Base-by-base conservation (phyloP, 2,329 filamentous ascomycete species). In the Pyrenochaeta sp. region DNA sequence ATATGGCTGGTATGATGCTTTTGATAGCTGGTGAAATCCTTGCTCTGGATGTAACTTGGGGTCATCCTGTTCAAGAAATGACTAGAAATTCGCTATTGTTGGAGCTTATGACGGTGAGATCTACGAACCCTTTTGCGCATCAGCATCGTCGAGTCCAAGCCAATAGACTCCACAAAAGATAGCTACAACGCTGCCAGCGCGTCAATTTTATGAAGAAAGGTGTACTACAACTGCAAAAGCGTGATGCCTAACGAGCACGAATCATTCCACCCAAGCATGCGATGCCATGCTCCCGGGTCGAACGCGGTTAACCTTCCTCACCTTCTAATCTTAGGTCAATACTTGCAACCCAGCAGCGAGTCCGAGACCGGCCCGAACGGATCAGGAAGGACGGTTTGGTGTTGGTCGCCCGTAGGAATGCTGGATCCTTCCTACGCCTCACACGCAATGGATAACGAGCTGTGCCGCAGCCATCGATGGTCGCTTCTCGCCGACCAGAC, bases 381-480 rank as follows among this genome's bases (percentile, higher is more conserved):
- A 39, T 40, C 13, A 27, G 12, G 42, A 44, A 13, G 10, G 42
- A n/a, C 13, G 42, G 15, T 3, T 44, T 44, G 24, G 25, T 28
- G 42, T 27, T 15, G 10, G 25, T 27, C 10, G 42, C 25, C 24
- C 4, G 42, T 44, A 15, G 3, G 32, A 27, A 43, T 12, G 28
- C 42, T 49, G 34, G 22, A n/a, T 50, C 43, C 40, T 48, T 50
- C 40, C 22, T 30, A 54, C 54, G 56, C 59, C 40, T 48, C 52
- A 58, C 13, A 43, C 51, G 54, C 57, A 46, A 50, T 45, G 25
- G 46, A n/a, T 28, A 22, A 15, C 34, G 25, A 32, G 42, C 58
- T 54, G 54, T 50, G 58, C 54, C 58, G 58, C 58, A 63, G 52
- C 58, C 43, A 51, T 52, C 25, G 48, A 39, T 40, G 37, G 55